phyloP scores from a whole-genome alignment of 441 rosid genomes.

The Euphorbia schlechtendalii region DNA sequence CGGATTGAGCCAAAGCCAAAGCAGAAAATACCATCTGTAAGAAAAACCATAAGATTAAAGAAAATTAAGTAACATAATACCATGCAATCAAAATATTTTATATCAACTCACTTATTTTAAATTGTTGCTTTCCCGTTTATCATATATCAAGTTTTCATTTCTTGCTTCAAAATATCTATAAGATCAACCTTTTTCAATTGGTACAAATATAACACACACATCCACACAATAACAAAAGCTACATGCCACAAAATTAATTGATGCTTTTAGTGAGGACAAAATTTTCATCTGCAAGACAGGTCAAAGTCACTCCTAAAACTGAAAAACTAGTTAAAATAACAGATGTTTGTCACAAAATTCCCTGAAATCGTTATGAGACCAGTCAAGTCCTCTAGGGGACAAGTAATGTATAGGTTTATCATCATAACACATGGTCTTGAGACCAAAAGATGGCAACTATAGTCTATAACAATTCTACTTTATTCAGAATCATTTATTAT shows the following conservation, averaged over 20 bases:
- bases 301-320: not conserved
- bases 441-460: too few species aligned
- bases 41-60: constrained; percentile 20
- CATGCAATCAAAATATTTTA: not conserved
- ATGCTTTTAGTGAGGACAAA: not conserved
- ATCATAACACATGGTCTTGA: too few species aligned
- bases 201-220: not conserved
- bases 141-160: not conserved
- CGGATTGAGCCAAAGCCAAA: constrained; percentile 92
- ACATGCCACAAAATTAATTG: not conserved
- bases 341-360: too few species aligned
- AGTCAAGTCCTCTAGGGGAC: too few species aligned
- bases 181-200: not conserved
- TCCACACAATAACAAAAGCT: not conserved
- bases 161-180: not conserved
- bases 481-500: not conserved
- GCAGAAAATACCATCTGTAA: constrained; percentile 97
- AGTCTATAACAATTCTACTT: not conserved
- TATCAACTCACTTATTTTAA: not conserved
- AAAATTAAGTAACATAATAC: constrained; percentile 9
- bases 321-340: not conserved
- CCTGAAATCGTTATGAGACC: too few species aligned
- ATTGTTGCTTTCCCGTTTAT: not conserved
- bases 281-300: not conserved
- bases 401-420: too few species aligned